A percentile compares a stretch with the other conserved stretches of the same genome.
phyloP scores from a whole-genome alignment of 2,329 filamentous ascomycete genomes.

The Biscogniauxia mediterranea region DNA sequence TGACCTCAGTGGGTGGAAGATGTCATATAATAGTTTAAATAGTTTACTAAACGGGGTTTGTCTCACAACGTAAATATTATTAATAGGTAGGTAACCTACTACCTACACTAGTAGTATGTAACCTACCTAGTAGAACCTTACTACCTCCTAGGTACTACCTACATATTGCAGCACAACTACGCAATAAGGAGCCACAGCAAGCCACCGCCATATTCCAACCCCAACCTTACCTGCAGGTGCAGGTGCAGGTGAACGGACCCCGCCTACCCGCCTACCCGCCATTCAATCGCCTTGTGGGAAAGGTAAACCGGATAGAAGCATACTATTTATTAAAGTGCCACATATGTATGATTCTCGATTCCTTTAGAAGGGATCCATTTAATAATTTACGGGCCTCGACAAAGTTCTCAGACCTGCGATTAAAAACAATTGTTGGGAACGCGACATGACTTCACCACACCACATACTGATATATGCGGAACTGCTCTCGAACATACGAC shows the following conservation, averaged over 20 bases:
- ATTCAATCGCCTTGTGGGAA: background rate
- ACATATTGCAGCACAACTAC: too few species aligned
- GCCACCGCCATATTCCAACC: background rate
- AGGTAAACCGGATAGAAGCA: background rate
- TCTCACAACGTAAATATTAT: background rate
- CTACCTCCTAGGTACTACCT: too few species aligned
- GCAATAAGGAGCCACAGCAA: background rate
- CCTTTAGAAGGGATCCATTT: background rate
- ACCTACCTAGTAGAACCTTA: too few species aligned
- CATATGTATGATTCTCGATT: background rate
- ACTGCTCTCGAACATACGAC: slow-evolving; percentile 62
- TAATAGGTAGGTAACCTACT: background rate
- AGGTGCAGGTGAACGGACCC: too few species aligned
- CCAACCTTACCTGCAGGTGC: too few species aligned
- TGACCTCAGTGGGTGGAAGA: background rate
- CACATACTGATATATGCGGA: slow-evolving; percentile 57
- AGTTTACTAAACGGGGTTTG: background rate
- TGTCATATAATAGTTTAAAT: background rate
- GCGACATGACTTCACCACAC: slow-evolving; percentile 22
- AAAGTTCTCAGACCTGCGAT: background rate
- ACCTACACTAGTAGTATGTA: background rate
- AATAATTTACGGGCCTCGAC: background rate
- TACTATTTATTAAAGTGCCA: background rate
- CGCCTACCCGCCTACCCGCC: too few species aligned
- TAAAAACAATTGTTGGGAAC: slow-evolving; percentile 11